Conservation (phyloP, 2,329 filamentous ascomycete species). For the Cladosporium oxysporum region DNA sequence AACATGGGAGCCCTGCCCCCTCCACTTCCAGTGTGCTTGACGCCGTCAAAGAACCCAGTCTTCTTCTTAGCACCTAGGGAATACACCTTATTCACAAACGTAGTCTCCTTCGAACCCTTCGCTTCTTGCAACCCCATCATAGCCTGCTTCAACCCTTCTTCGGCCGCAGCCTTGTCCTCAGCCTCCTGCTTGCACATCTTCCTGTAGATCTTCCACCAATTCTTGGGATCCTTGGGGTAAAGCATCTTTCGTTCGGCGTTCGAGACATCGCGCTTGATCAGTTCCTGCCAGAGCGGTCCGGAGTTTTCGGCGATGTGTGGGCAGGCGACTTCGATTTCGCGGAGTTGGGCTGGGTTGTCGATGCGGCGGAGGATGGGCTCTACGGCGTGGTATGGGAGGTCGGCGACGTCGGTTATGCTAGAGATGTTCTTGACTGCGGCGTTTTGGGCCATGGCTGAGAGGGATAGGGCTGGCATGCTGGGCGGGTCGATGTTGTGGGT, state of each 20-base stretch:
- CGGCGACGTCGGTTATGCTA: constrained; percentile 67
- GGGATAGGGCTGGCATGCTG: constrained; percentile 36
- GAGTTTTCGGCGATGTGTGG: constrained; percentile 73
- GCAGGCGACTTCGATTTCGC: constrained; percentile 69
- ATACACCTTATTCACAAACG: constrained; percentile 30
- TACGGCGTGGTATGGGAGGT: constrained; percentile 67
- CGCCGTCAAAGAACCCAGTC: constrained; percentile 25
- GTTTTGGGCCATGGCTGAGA: constrained; percentile 43
- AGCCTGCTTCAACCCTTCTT: constrained; percentile 46
- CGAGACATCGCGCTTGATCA: constrained; percentile 78
- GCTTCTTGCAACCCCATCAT: constrained; percentile 63
- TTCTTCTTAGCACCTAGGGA: constrained; percentile 24
- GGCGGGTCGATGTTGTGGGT: not conserved
- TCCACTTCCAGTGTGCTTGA: constrained; percentile 17
- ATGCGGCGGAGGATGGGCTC: constrained; percentile 70
- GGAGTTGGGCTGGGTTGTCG: constrained; percentile 71
- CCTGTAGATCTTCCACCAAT: constrained; percentile 77
- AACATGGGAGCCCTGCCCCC: not conserved
- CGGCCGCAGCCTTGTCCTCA: constrained; percentile 35
- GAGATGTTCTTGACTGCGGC: constrained; percentile 45
- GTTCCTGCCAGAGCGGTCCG: constrained; percentile 72
- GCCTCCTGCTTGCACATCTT: constrained; percentile 46
- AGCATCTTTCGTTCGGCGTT: constrained; percentile 64
- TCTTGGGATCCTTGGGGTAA: constrained; percentile 64
- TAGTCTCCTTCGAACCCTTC: constrained; percentile 56